phyloP scores from a whole-genome alignment of 768 basidiomycete species.

The Suillus luteus region DNA sequence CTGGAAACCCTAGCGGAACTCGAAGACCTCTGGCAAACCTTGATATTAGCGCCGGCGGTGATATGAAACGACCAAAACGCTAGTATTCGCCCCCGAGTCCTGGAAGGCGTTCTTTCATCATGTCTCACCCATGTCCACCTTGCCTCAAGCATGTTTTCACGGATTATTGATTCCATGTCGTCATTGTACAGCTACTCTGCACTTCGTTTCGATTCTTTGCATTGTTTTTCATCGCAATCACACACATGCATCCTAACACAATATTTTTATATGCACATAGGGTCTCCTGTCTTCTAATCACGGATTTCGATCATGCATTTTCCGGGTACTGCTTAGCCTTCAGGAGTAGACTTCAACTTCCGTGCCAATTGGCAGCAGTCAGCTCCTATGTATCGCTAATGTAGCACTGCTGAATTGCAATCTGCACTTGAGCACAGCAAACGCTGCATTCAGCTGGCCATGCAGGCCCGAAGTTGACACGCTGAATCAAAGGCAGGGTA shows the following conservation, averaged over 20 bases:
- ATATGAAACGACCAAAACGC: conserved; percentile 45
- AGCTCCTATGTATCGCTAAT: neutral
- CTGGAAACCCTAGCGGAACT: conserved; percentile 14
- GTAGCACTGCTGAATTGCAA: neutral
- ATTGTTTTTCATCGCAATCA: neutral
- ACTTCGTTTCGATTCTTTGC: neutral
- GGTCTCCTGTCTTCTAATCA: neutral
- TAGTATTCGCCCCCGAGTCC: conserved; percentile 19
- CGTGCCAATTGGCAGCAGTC: neutral
- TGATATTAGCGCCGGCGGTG: conserved; percentile 26
- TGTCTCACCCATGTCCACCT: neutral
- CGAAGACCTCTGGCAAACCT: conserved; percentile 35
- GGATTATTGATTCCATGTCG: neutral
- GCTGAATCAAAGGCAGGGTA: neutral
- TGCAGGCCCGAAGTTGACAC: neutral
- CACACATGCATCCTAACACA: neutral
- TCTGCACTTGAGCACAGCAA: neutral
- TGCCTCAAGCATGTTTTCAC: neutral
- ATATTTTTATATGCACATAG: neutral
- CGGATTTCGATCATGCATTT: neutral
- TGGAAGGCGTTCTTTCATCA: neutral
- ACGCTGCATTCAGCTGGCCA: neutral
- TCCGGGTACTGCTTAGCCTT: neutral
- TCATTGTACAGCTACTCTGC: conserved; percentile 3
- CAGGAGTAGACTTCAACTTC: neutral